phyloP scores from a whole-genome alignment of 2,329 filamentous ascomycete genomes.

The Alternaria conjuncta region DNA sequence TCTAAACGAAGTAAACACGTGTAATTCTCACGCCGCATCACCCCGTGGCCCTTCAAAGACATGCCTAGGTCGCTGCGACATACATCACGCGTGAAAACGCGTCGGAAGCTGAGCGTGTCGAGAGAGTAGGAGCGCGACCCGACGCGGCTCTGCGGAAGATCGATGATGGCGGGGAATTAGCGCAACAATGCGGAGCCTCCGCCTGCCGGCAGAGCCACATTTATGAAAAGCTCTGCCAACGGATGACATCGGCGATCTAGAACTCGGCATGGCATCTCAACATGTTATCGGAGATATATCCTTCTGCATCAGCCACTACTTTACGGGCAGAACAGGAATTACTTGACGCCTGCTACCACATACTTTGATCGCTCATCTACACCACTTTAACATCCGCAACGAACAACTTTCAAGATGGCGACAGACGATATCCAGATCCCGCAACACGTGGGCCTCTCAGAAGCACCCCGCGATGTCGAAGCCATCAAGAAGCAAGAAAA shows the following conservation, averaged over 20 bases:
- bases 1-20: not conserved
- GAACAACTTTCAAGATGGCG: not conserved
- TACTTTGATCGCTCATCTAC: not conserved
- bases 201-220: conserved; percentile 16
- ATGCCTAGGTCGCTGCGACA: not conserved
- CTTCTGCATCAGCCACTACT: not conserved
- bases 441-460: conserved; percentile 28
- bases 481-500: conserved; percentile 50
- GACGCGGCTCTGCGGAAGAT: conserved; percentile 5
- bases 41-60: not conserved
- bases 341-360: not conserved
- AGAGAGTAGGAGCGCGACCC: not conserved
- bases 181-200: conserved; percentile 15
- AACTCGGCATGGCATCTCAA: not conserved
- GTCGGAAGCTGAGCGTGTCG: not conserved
- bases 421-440: conserved; percentile 21
- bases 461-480: conserved; percentile 43
- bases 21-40: not conserved
- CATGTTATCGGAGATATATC: not conserved
- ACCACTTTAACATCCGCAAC: not conserved
- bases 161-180: conserved; percentile 11
- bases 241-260: conserved; percentile 11
- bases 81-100: not conserved
- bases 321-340: not conserved
- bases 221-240: conserved; percentile 10